phyloP scores from a whole-genome alignment of 352 stramenopile species.

The Globisporangium okanoganense region DNA sequence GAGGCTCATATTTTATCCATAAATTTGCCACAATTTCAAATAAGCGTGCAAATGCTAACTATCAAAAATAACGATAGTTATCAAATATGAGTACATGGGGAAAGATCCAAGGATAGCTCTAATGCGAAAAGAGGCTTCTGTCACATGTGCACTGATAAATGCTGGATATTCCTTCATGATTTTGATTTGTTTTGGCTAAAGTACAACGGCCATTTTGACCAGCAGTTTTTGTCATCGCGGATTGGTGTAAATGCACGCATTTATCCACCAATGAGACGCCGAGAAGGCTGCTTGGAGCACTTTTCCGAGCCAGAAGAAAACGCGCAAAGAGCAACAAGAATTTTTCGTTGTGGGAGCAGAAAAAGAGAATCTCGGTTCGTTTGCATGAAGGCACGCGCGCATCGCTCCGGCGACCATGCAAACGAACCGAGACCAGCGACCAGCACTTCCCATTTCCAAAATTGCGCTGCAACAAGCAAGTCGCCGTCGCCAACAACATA shows the following conservation, averaged over 20 bases:
- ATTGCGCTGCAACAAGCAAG: slow-evolving; percentile 11
- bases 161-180: too few species aligned
- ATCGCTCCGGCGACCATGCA: not conserved
- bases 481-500: not conserved
- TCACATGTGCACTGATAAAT: too few species aligned
- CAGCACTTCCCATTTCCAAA: slow-evolving; percentile 27
- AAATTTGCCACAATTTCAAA: too few species aligned
- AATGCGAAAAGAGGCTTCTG: too few species aligned
- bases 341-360: not conserved
- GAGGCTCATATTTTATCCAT: too few species aligned
- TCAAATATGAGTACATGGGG: too few species aligned
- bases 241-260: not conserved
- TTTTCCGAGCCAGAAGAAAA: not conserved
- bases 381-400: not conserved
- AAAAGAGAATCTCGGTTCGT: not conserved
- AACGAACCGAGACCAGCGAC: not conserved
- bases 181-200: too few species aligned
- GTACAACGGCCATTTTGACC: not conserved
- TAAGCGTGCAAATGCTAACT: too few species aligned
- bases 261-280: not conserved
- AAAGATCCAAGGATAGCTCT: too few species aligned
- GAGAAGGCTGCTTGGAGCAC: not conserved
- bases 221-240: too few species aligned
- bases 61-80: too few species aligned
- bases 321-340: not conserved